Percentiles rank a stretch among this genome's conserved stretches.
phyloP scores from a whole-genome alignment of 148 eudicot species.

The Vaccinium darrowii region DNA sequence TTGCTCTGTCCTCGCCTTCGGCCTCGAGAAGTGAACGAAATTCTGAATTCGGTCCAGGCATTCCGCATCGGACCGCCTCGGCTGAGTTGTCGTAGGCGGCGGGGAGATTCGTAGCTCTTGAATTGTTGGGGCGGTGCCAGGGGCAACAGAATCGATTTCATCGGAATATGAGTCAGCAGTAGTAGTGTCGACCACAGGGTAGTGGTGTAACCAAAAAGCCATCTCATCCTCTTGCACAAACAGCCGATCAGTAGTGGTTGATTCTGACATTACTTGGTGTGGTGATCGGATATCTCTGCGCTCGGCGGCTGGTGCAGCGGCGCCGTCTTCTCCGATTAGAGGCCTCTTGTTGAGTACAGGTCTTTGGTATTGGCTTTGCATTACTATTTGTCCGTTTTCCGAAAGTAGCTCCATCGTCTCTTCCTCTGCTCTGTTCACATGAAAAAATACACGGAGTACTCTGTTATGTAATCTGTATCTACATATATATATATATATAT shows the following conservation, averaged over 20 bases:
- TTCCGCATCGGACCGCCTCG: slow-evolving; percentile 11
- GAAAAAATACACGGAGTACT: neutral
- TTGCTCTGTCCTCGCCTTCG: slow-evolving; percentile 16
- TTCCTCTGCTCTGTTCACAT: slow-evolving; percentile 42
- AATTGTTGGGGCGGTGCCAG: neutral
- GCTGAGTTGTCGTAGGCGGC: slow-evolving; percentile 18
- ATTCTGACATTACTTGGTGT: neutral
- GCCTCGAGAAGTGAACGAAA: slow-evolving; percentile 41
- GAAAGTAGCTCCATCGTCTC: slow-evolving; percentile 61
- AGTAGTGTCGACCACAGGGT: neutral
- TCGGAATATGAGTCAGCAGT: slow-evolving; percentile 41
- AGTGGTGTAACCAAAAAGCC: slow-evolving; percentile 67
- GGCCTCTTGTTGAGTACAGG: slow-evolving; percentile 16
- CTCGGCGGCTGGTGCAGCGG: slow-evolving; percentile 11
- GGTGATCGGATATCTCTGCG: slow-evolving; percentile 21
- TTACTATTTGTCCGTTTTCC: slow-evolving; percentile 53
- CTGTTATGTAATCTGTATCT: too few relatives aligned
- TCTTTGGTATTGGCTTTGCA: slow-evolving; percentile 44
- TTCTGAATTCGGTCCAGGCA: slow-evolving; percentile 17
- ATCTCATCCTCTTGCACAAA: slow-evolving; percentile 67
- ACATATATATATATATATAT: neutral
- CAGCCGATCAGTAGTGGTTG: slow-evolving; percentile 22
- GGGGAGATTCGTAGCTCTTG: slow-evolving; percentile 5
- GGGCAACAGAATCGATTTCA: slow-evolving; percentile 26
- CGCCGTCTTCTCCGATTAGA: slow-evolving; percentile 15